Conservation (phyloP, 352 stramenopile species). For the Globisporangium yorkense region DNA sequence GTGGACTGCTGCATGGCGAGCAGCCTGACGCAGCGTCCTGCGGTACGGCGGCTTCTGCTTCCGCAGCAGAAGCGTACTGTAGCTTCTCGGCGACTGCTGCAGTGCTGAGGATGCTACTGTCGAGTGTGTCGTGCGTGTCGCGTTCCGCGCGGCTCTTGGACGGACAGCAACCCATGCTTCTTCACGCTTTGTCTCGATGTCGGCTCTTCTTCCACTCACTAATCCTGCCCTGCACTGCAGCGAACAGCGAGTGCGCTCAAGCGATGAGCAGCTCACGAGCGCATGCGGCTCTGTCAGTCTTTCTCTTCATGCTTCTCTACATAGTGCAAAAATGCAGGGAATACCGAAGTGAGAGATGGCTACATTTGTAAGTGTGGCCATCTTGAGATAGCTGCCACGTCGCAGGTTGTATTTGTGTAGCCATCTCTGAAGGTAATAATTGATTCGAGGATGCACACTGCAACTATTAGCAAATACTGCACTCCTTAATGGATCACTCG, state of each 20-base stretch:
- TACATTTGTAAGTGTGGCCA: neutral
- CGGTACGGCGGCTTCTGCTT: neutral
- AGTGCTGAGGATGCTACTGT: neutral
- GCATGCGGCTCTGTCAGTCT: too few relatives aligned
- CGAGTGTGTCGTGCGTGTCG: neutral
- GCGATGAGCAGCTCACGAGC: neutral
- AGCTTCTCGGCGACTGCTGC: neutral
- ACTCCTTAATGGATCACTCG: constrained; percentile 29
- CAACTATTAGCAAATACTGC: too few relatives aligned
- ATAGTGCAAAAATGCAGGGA: too few relatives aligned
- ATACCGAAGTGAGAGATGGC: too few relatives aligned
- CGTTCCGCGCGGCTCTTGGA: constrained; percentile 30
- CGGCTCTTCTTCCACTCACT: neutral
- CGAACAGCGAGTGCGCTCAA: neutral
- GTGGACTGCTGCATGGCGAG: neutral
- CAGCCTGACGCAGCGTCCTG: neutral
- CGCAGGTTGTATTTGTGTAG: too few relatives aligned
- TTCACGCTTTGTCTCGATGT: neutral
- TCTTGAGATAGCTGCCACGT: neutral
- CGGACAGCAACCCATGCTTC: constrained; percentile 57
- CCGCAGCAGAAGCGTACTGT: neutral
- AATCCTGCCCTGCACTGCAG: too few relatives aligned
- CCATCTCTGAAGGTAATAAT: too few relatives aligned
- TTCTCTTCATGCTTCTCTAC: too few relatives aligned
- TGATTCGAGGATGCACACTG: too few relatives aligned